Base-by-base conservation (phyloP, 2,329 filamentous ascomycete species). In the Clarireedia sp. region DNA sequence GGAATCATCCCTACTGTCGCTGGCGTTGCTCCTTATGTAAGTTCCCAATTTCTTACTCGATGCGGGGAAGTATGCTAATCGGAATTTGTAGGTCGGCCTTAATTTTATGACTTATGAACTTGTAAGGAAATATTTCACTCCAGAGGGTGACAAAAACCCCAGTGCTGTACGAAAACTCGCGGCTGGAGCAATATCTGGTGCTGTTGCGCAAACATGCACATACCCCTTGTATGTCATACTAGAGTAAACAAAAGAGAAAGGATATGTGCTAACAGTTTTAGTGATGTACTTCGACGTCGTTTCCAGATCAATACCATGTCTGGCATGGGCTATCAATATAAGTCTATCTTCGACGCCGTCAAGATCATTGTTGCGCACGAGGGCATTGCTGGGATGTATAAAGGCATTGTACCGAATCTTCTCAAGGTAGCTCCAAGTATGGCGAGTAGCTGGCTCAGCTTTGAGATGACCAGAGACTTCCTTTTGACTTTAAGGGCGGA, bases 261-360 rank as follows among this genome's bases (percentile, higher is more conserved):
- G 43, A 46, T 17, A 4, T 47, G 46, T 48, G 59, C 29, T 49
- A 63, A 57, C 2, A 41, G 59, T 65, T 68, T 48, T 59, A 94
- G 89, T 69, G 91, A 96, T 69, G 92, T 99, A 2, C 78, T 99
- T 54, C 88, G 94, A 33, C 85, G 94, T 58, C 83, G 94, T 50
- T 99, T 99, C 71, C 94, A 99, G 69, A 94, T 99, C 74, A 99
- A 99, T 73, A 96, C 94, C 53, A 99, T 99, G 94, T 90, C 88
- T 48, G 94, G 94, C 51, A 92, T 99, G 85, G 94, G 94, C 50
- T 97, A 96, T 73, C 83, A 92, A 69, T 99, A 99, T 75, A 90
- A 88, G 66, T 87, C 85, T 6, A 86, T 99, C 44, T 78, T 82
- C 59, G 90, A 96, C 68, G 94, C 94, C 3, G 75, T 99, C 60